These are phyloP conservation scores for Fusarium sp. DNA, from an alignment of 2,329 filamentous ascomycete genomes.

Conservation along the genomic window DNA sequence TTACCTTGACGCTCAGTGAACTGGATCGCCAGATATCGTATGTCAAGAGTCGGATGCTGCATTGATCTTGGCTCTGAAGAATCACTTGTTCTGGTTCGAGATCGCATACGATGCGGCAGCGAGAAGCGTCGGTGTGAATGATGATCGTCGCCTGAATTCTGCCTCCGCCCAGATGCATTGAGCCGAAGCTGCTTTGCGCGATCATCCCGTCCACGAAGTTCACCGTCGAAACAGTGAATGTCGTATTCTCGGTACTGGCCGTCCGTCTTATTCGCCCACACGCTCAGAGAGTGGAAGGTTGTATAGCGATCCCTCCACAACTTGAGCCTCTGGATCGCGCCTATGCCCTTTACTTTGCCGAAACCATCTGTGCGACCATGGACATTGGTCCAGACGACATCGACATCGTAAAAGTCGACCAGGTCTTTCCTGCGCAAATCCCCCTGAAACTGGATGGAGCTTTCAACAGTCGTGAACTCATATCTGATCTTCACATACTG, in stretches of 20 bases:
- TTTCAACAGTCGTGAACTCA: slow-evolving; percentile 65
- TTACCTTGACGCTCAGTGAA: slow-evolving; percentile 65
- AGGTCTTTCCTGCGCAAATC: slow-evolving; percentile 64
- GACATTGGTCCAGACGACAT: slow-evolving; percentile 67
- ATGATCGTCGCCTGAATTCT: slow-evolving; percentile 58
- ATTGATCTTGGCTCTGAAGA: slow-evolving; percentile 46
- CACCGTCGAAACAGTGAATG: slow-evolving; percentile 63
- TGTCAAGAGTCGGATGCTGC: slow-evolving; percentile 54
- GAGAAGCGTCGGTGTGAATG: slow-evolving; percentile 59
- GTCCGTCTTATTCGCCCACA: slow-evolving; percentile 64
- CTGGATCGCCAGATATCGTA: slow-evolving; percentile 65
- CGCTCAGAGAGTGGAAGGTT: slow-evolving; percentile 63
- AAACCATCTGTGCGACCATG: slow-evolving; percentile 66
- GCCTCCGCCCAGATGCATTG: slow-evolving; percentile 58
- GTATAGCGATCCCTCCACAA: slow-evolving; percentile 66
- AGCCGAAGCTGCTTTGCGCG: slow-evolving; percentile 62
- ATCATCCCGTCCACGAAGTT: slow-evolving; percentile 63
- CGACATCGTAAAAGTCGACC: slow-evolving; percentile 66
- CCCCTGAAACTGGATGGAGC: slow-evolving; percentile 64
- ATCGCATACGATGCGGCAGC: slow-evolving; percentile 60
- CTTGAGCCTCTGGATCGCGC: slow-evolving; percentile 67
- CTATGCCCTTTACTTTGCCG: slow-evolving; percentile 65
- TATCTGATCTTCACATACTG: slow-evolving; percentile 65
- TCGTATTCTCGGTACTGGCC: slow-evolving; percentile 64
- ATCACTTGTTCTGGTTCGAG: slow-evolving; percentile 54